phyloP scores from a whole-genome alignment of 164 flowering plant species.

The Chimonanthus praecox region DNA sequence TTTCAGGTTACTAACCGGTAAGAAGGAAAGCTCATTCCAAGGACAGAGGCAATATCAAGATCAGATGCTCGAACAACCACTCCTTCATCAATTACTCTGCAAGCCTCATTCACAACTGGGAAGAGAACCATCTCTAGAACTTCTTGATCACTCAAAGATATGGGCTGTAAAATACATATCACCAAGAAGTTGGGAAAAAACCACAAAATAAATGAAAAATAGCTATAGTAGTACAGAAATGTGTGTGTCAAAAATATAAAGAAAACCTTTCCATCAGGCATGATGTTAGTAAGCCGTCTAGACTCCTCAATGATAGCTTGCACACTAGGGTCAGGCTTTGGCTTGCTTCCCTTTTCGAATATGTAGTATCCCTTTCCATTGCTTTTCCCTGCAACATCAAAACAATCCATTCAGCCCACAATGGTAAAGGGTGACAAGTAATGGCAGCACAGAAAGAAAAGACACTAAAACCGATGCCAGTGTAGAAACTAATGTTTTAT shows the following conservation, averaged over 20 bases:
- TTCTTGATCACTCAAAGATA: constrained; percentile 71
- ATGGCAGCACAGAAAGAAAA: neutral
- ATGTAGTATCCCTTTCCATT: constrained; percentile 91
- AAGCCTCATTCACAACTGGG: constrained; percentile 95
- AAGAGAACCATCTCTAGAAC: constrained; percentile 89
- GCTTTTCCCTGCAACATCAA: constrained; percentile 55
- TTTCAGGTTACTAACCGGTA: constrained; percentile 52
- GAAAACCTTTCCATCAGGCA: constrained; percentile 88
- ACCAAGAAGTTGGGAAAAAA: neutral
- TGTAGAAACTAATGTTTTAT: neutral
- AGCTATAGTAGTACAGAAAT: neutral
- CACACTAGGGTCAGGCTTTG: constrained; percentile 76
- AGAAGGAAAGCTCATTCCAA: constrained; percentile 95
- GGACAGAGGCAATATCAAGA: constrained; percentile 84
- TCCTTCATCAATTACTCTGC: constrained; percentile 85
- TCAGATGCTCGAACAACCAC: constrained; percentile 86
- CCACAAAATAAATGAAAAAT: neutral
- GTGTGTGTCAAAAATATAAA: neutral
- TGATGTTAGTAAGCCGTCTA: constrained; percentile 49
- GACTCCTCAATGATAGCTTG: constrained; percentile 75
- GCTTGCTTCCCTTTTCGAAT: constrained; percentile 88
- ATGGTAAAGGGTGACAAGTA: neutral
- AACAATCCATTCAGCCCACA: neutral
- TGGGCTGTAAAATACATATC: constrained; percentile 43
- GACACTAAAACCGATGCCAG: neutral